Evolutionary conservation across 2,329 filamentous ascomycete genomes (phyloP), one percentile per base, ranked within the genome.

Genomic region (Trichophyton mentagrophytes): DNA sequence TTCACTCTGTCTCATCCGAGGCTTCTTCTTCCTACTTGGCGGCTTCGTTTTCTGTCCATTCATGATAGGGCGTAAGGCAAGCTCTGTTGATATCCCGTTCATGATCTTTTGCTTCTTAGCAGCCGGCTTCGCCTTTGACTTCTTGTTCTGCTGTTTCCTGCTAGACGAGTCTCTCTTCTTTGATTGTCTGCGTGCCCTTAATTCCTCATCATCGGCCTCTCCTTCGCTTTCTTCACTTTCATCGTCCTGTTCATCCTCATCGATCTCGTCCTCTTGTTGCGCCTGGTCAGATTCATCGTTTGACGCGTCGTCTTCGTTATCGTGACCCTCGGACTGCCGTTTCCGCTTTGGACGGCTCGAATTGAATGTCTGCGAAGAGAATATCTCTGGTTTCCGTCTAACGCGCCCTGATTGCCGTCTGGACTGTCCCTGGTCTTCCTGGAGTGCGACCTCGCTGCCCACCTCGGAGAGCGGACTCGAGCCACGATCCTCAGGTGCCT

Each of bases 61-160:
- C 49, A 74, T 71, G 40, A 77, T 76, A 5, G 80, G 79, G 25
- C 83, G 77, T 56, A 85, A 78, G 11, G 83, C 81, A 57, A 86
- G 72, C 63, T 76, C 78, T 51, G 70, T 74, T 51, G 70, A 69
- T 36, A 72, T 64, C 17, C 72, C 76, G 62, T 79, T 77, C 58
- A 78, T 77, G 65, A 79, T 80, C 70, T 80, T 85, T 44, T 79
- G 73, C 70, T 84, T 82, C 71, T 82, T 83, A 27, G 77, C 70
- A 17, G 77, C 75, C 30, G 67, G 64, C 63, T 70, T 74, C 5
- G 67, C 22, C 65, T 68, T 73, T 60, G 70, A 68, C 38, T 71
- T 71, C 58, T 72, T 73, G 65, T 68, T 72, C 62, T 70, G 71
- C 63, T 77, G 78, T 62, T 74, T 73, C 20, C 78, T 58, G 68